Conservation (phyloP, 371 early-diverging fungal species). For the Haplosporangium sp. region DNA sequence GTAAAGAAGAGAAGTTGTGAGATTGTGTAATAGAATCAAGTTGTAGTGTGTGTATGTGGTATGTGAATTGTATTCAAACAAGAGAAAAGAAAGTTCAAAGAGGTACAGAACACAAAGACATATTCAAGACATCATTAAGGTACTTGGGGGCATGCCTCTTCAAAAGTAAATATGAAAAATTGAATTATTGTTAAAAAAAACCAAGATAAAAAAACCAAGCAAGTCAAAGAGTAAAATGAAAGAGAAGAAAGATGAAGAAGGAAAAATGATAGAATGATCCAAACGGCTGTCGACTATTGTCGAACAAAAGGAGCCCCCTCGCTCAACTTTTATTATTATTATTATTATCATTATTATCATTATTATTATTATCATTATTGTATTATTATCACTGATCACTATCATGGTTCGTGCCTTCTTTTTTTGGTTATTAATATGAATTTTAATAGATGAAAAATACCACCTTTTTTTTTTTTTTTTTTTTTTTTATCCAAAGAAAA, state of each 20-base stretch:
- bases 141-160: too few relatives aligned
- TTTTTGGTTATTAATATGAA: conserved; percentile 1
- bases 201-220: too few relatives aligned
- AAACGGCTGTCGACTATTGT: conserved; percentile 1
- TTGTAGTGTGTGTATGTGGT: not conserved
- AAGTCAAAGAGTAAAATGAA: not conserved
- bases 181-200: too few relatives aligned
- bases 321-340: not conserved
- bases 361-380: not conserved
- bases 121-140: too few relatives aligned
- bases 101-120: not conserved
- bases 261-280: not conserved
- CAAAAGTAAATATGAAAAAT: too few relatives aligned
- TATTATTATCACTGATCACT: not conserved
- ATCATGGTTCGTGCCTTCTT: not conserved
- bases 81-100: not conserved
- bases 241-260: not conserved
- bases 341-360: not conserved
- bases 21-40: not conserved
- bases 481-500: too few relatives aligned
- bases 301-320: conserved; percentile 4
- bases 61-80: not conserved
- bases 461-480: too few relatives aligned
- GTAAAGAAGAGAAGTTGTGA: not conserved
- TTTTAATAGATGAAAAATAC: not conserved